Evolutionary conservation across 495 filamentous ascomycete species (phyloP), one percentile per base, ranked within the genome.

Genomic region (Hamigera avellanea): DNA sequence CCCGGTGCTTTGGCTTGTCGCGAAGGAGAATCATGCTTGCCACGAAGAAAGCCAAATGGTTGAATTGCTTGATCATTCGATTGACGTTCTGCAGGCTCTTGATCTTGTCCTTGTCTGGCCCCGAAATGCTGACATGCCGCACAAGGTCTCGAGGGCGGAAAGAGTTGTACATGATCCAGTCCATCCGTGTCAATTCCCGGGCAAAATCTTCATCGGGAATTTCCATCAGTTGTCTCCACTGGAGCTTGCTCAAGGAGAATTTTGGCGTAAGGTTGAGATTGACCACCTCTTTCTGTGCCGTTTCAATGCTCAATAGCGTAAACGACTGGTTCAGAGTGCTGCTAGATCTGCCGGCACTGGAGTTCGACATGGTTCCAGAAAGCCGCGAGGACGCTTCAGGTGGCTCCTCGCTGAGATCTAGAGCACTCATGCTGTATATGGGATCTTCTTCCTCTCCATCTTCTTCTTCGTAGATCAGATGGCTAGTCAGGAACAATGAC

Each of bases 101-200:
- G 52, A 79, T 82, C 47, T 80, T 84, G 38, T 85, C 80, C 58
- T 81, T 84, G 27, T 66, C 63, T 19, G 80, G 74, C 2, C 72
- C 58, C 3, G 78, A 72, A 32, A 94, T 62, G 48, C 77, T 86
- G 42, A 94, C 86, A 56, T 95, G 82, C 2, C 93, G 80, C 33
- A 96, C 81, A 4, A 95, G 70, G 58, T 98, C 93, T 32, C 91
- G 82, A 29, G 88, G 82, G n/a, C 83, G 78, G 52, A 96, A 93
- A n/a, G 86, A 82, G 45, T 81, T 87, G 58, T 94, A 95, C 76
- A 93, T 87, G 50, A 86, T 73, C 91, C 89, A 95, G 61, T 96
- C 91, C 28, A 96, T 88, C 36, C 91, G 75, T 5, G 91, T 95
- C 50, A 98, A 69, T 55, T 98, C 91, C 33, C 77, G 76, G 6